Evolutionary conservation across 208 protist species (phyloP).

Genomic region (Leishmania arabica): DNA sequence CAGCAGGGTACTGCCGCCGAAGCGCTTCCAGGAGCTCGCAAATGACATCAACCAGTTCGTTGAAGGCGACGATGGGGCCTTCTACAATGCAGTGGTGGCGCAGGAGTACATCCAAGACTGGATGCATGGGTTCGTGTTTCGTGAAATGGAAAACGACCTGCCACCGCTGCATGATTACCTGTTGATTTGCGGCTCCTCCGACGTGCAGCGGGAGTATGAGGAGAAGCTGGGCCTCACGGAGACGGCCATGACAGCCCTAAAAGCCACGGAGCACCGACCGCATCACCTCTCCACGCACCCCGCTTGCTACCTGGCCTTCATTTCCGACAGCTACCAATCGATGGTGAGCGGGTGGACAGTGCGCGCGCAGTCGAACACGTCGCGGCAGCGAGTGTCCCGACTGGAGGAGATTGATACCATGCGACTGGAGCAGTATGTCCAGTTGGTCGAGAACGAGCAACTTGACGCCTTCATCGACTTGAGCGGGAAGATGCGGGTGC

Average conservation of each 20-base stretch:
- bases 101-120: slow-evolving; percentile 84
- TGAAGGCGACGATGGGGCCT: slow-evolving; percentile 62
- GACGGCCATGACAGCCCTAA: slow-evolving; percentile 22
- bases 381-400: not conserved
- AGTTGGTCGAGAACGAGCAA: slow-evolving; percentile 42
- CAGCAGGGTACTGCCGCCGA: slow-evolving; percentile 46
- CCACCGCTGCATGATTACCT: slow-evolving; percentile 87
- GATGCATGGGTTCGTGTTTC: slow-evolving; percentile 88
- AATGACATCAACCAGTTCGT: slow-evolving; percentile 73
- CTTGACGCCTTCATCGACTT: slow-evolving; percentile 56
- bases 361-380: not conserved
- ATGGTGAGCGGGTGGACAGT: slow-evolving; percentile 23
- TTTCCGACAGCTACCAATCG: slow-evolving; percentile 59
- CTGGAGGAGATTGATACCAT: slow-evolving; percentile 40
- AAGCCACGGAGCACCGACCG: slow-evolving; percentile 66
- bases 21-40: slow-evolving; percentile 58
- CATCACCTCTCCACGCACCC: slow-evolving; percentile 85
- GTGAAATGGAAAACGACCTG: slow-evolving; percentile 78
- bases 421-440: slow-evolving; percentile 44
- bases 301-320: slow-evolving; percentile 77
- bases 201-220: slow-evolving; percentile 42
- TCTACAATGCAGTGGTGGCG: slow-evolving; percentile 53
- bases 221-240: slow-evolving; percentile 15
- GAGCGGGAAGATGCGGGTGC: slow-evolving; percentile 79
- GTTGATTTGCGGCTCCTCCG: slow-evolving; percentile 74